Conservation (phyloP, 371 early-diverging fungal species). For the Sporodiniella umbellata region DNA sequence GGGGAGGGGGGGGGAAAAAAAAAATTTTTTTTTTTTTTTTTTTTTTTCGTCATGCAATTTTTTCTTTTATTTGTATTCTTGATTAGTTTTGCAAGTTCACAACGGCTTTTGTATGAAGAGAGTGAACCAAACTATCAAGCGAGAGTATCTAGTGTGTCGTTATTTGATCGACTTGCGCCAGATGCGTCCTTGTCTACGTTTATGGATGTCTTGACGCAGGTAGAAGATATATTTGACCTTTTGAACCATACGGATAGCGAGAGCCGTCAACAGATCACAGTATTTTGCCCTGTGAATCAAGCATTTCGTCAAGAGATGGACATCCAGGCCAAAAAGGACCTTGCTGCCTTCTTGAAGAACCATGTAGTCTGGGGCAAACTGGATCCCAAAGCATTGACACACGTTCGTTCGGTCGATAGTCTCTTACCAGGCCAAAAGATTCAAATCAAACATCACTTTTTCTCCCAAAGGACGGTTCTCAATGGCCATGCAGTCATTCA, state of each 20-base stretch:
- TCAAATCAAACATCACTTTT: conserved; percentile 27
- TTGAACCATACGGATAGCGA: conserved; percentile 23
- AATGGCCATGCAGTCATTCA: conserved; percentile 30
- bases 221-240: conserved; percentile 28
- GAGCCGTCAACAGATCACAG: conserved; percentile 20
- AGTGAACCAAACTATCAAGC: conserved; percentile 31
- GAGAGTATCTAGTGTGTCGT: conserved; percentile 15
- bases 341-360: conserved; percentile 31
- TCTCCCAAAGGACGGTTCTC: conserved; percentile 18
- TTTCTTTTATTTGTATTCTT: conserved; percentile 2
- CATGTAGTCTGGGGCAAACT: conserved; percentile 35
- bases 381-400: conserved; percentile 11
- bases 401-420: conserved; percentile 11
- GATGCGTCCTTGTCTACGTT: conserved; percentile 40
- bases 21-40: conserved; percentile 4
- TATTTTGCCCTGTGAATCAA: conserved; percentile 42
- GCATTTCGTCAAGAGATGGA: conserved; percentile 28
- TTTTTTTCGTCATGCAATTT: conserved; percentile 2
- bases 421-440: conserved; percentile 19
- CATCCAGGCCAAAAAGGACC: conserved; percentile 9
- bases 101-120: conserved; percentile 33
- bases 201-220: conserved; percentile 39
- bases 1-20: no score
- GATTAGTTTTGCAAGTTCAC: neutral
- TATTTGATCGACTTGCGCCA: conserved; percentile 47